phyloP scores from a whole-genome alignment of 345 rosid species.

The Conringia planisiliqua region DNA sequence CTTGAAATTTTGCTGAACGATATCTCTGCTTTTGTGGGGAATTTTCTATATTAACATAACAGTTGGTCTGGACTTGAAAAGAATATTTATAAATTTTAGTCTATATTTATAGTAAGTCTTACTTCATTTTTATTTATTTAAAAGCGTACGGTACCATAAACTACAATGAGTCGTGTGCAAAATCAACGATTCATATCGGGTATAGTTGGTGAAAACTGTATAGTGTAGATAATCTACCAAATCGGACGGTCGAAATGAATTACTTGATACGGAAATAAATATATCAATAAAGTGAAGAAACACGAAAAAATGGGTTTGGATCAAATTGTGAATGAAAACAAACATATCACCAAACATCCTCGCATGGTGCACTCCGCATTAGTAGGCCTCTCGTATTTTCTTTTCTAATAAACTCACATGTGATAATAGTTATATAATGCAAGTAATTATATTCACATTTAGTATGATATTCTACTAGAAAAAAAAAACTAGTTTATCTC shows the following conservation, averaged over 20 bases:
- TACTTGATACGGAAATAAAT: constrained; percentile 10
- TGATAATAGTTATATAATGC: background rate
- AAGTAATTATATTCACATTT: background rate
- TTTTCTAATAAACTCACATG: constrained; percentile 10
- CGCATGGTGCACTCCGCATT: constrained; percentile 28
- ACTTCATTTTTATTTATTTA: background rate
- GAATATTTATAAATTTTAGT: background rate
- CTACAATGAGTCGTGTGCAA: background rate
- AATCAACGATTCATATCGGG: constrained; percentile 22
- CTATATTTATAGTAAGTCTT: constrained; percentile 7
- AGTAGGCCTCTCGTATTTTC: background rate
- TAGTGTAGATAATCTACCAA: constrained; percentile 20
- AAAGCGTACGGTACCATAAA: background rate
- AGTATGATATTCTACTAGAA: background rate
- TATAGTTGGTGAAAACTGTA: constrained; percentile 30
- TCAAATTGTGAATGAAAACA: constrained; percentile 22
- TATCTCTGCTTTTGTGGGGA: background rate
- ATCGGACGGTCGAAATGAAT: constrained; percentile 22
- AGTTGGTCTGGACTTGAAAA: constrained; percentile 1
- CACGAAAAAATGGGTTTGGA: constrained; percentile 13
- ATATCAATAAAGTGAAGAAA: background rate
- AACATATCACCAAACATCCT: constrained; percentile 29
- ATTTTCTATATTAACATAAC: constrained; percentile 7
- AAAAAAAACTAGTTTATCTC: too few relatives aligned
- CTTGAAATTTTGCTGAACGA: background rate